Percentiles rank a stretch among this genome's conserved stretches.
phyloP scores from a whole-genome alignment of 2,329 filamentous ascomycete species.

The Alternaria panax region DNA sequence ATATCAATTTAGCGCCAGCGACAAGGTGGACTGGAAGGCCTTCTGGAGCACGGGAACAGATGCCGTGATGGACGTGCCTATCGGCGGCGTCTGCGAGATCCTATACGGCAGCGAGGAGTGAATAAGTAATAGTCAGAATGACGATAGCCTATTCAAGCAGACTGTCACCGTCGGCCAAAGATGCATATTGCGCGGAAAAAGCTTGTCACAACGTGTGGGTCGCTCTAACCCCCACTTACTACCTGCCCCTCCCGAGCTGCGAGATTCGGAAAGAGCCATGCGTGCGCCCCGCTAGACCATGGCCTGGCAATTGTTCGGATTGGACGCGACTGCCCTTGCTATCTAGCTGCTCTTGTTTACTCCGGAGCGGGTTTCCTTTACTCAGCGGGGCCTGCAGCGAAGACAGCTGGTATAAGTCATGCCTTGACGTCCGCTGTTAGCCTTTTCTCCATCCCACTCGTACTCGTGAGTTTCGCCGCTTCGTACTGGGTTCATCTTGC shows the following conservation, averaged over 20 bases:
- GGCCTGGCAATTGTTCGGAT: slow-evolving; percentile 9
- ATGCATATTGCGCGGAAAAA: slow-evolving; percentile 15
- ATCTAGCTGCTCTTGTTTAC: slow-evolving; percentile 14
- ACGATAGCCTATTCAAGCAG: slow-evolving; percentile 17
- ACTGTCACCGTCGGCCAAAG: background rate
- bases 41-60: slow-evolving; percentile 95
- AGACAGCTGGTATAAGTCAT: slow-evolving; percentile 26
- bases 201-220: slow-evolving; percentile 24
- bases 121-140: slow-evolving; percentile 23
- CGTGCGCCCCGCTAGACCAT: slow-evolving; percentile 22
- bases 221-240: slow-evolving; percentile 29
- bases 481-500: slow-evolving; percentile 15
- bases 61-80: slow-evolving; percentile 94
- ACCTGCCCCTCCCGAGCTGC: slow-evolving; percentile 25
- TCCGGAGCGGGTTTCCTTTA: slow-evolving; percentile 20
- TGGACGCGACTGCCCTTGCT: slow-evolving; percentile 13
- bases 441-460: slow-evolving; percentile 2
- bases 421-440: slow-evolving; percentile 1
- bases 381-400: slow-evolving; percentile 20
- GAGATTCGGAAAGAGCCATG: slow-evolving; percentile 31
- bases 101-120: slow-evolving; percentile 73
- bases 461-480: slow-evolving; percentile 10
- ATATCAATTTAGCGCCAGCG: slow-evolving; percentile 49
- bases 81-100: slow-evolving; percentile 94
- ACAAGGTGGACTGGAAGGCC: slow-evolving; percentile 73